These are phyloP conservation scores for Yamadazyma aaseri DNA, from an alignment of 1,139 yeast species.

Conservation along the genomic window DNA sequence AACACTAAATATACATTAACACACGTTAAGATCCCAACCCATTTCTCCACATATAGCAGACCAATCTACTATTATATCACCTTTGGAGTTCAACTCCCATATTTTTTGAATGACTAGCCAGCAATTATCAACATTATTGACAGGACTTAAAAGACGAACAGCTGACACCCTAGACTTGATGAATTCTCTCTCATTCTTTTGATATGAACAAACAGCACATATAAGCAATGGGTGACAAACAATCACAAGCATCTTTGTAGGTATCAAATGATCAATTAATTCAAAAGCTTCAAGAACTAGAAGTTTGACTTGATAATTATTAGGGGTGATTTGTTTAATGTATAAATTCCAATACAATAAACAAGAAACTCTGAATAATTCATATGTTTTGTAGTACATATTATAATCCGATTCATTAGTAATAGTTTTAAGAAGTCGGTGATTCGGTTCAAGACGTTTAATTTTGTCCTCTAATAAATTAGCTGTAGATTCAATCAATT, in stretches of 20 bases:
- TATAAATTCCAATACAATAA: slow-evolving; percentile 9
- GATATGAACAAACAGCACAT: slow-evolving; percentile 25
- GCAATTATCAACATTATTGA: slow-evolving; percentile 22
- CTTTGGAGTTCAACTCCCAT: slow-evolving; percentile 25
- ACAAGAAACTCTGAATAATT: slow-evolving; percentile 9
- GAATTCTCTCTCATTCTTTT: slow-evolving; percentile 17
- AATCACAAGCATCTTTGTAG: slow-evolving; percentile 12
- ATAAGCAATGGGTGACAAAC: slow-evolving; percentile 18
- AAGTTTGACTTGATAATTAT: slow-evolving; percentile 6
- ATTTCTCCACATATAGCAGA: slow-evolving; percentile 24
- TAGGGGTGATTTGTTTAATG: slow-evolving; percentile 12
- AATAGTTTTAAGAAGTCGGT: slow-evolving; percentile 6
- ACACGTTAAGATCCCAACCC: slow-evolving; percentile 25
- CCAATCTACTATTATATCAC: slow-evolving; percentile 26
- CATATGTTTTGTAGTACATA: slow-evolving; percentile 7
- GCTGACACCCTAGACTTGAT: slow-evolving; percentile 5
- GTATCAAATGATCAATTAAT: slow-evolving; percentile 9
- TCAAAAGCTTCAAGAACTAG: slow-evolving; percentile 5
- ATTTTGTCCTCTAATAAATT: slow-evolving; percentile 5
- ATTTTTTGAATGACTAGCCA: slow-evolving; percentile 19
- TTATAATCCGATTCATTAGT: slow-evolving; percentile 7
- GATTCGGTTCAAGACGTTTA: slow-evolving; percentile 9
- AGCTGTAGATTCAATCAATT: slow-evolving; percentile 3
- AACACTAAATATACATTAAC: slow-evolving; percentile 9
- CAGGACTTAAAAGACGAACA: slow-evolving; percentile 19